Percentiles rank a stretch among this genome's conserved stretches.
These are phyloP conservation scores for Opeltia flavorubescens DNA, from an alignment of 495 filamentous ascomycete genomes.

Conservation along the genomic window DNA sequence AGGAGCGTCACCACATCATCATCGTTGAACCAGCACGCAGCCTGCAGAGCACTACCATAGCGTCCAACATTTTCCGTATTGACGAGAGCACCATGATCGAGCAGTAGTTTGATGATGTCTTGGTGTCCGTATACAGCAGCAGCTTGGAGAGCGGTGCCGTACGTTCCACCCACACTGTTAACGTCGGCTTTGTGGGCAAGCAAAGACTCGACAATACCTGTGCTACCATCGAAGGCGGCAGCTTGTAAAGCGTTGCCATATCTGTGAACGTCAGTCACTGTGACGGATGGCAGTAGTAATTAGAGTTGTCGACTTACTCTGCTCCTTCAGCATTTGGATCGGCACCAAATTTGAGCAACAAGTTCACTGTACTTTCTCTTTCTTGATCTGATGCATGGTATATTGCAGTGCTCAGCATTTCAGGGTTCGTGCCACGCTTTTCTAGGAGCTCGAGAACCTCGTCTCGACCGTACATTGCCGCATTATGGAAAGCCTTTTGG, in stretches of 20 bases:
- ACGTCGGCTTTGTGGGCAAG: constrained; percentile 1
- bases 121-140: constrained; percentile 14
- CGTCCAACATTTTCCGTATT: neutral
- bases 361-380: constrained; percentile 4
- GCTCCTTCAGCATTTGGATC: constrained; percentile 8
- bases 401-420: constrained; percentile 6
- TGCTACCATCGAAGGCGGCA: constrained; percentile 5
- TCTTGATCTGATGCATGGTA: constrained; percentile 11
- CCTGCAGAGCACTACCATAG: neutral
- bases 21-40: no score
- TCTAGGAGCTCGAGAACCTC: constrained; percentile 7
- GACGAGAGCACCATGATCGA: constrained; percentile 15
- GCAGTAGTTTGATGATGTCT: constrained; percentile 11
- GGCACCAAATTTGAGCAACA: constrained; percentile 3
- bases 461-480: constrained; percentile 7
- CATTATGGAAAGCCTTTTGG: constrained; percentile 7
- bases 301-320: constrained; percentile 4
- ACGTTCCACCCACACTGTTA: neutral
- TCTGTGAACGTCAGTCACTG: constrained; percentile 5
- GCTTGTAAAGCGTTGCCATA: constrained; percentile 15
- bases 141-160: constrained; percentile 14
- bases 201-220: neutral
- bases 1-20: no score
- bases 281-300: neutral
- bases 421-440: constrained; percentile 6